A percentile compares a stretch with the other conserved stretches of the same genome.
These are phyloP conservation scores for Lactifluus echinatus DNA, from an alignment of 768 basidiomycete species.

Conservation along the genomic window DNA sequence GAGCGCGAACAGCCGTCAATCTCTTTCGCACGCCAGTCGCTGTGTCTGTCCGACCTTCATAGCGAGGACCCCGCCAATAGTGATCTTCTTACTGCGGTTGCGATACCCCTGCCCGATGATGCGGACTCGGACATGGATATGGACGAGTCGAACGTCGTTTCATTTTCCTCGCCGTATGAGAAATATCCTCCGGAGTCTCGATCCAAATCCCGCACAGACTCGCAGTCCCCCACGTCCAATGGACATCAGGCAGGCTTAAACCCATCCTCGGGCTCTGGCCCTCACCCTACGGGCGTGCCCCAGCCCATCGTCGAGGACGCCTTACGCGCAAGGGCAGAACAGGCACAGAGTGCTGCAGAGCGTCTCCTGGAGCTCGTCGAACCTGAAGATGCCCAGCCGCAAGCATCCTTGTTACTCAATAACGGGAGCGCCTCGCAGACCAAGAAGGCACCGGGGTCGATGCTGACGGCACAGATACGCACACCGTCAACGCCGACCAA, in stretches of 20 bases:
- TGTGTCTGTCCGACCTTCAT: slow-evolving; percentile 31
- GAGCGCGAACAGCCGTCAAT: slow-evolving; percentile 1
- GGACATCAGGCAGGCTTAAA: slow-evolving; percentile 38
- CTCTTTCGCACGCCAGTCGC: slow-evolving; percentile 6
- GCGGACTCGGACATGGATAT: slow-evolving; percentile 58
- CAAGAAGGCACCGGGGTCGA: slow-evolving; percentile 32
- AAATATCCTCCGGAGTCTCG: slow-evolving; percentile 32
- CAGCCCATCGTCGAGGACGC: slow-evolving; percentile 71
- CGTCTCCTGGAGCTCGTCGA: slow-evolving; percentile 81
- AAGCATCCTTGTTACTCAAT: slow-evolving; percentile 14
- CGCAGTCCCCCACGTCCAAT: slow-evolving; percentile 47
- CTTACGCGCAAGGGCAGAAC: slow-evolving; percentile 77
- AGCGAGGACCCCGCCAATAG: slow-evolving; percentile 33
- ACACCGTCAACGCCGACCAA: slow-evolving; percentile 60
- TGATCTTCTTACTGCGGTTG: slow-evolving; percentile 59
- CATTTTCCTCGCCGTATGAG: slow-evolving; percentile 64
- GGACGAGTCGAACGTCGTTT: slow-evolving; percentile 52
- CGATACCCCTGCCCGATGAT: slow-evolving; percentile 67
- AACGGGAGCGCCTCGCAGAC: slow-evolving; percentile 34
- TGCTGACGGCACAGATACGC: slow-evolving; percentile 24
- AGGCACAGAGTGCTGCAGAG: slow-evolving; percentile 90
- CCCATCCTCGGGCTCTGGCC: slow-evolving; percentile 49
- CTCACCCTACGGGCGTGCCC: slow-evolving; percentile 33
- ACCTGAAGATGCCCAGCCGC: slow-evolving; percentile 42
- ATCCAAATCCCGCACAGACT: slow-evolving; percentile 34